Evolutionary conservation across 2,329 filamentous ascomycete species (phyloP).

Genomic region (Aspergillus ibericus): DNA sequence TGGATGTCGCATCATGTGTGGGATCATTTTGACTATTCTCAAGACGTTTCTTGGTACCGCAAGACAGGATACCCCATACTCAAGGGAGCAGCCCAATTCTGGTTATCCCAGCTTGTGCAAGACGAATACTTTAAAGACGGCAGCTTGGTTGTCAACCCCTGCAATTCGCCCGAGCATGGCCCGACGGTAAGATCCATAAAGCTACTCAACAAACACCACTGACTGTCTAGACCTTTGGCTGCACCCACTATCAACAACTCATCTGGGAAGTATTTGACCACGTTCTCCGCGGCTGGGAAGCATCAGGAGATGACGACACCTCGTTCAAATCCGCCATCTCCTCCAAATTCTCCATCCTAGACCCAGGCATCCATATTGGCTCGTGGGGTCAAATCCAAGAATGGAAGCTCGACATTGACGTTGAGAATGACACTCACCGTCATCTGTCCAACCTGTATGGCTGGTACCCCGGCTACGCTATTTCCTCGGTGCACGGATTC

Average conservation of each 20-base stretch:
- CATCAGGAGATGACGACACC: constrained; percentile 30
- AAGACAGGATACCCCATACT: constrained; percentile 54
- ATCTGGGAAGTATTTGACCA: constrained; percentile 44
- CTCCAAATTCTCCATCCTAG: constrained; percentile 12
- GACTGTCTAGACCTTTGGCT: constrained; percentile 23
- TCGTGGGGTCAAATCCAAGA: constrained; percentile 50
- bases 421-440: constrained; percentile 49
- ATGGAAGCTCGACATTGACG: constrained; percentile 50
- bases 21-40: constrained; percentile 58
- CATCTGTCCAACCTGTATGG: constrained; percentile 59
- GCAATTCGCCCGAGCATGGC: constrained; percentile 60
- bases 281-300: constrained; percentile 35
- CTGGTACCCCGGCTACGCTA: constrained; percentile 56
- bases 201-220: not conserved
- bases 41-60: constrained; percentile 48
- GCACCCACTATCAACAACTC: constrained; percentile 27
- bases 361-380: constrained; percentile 40
- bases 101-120: constrained; percentile 54
- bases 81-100: constrained; percentile 57
- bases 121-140: constrained; percentile 54
- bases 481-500: constrained; percentile 44
- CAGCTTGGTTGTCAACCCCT: constrained; percentile 58
- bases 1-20: constrained; percentile 64
- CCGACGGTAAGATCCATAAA: constrained; percentile 31
- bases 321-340: constrained; percentile 10